Evolutionary conservation across 2,329 filamentous ascomycete species (phyloP), one percentile per base, ranked within the genome.

Genomic region (Corinectria fuckeliana): DNA sequence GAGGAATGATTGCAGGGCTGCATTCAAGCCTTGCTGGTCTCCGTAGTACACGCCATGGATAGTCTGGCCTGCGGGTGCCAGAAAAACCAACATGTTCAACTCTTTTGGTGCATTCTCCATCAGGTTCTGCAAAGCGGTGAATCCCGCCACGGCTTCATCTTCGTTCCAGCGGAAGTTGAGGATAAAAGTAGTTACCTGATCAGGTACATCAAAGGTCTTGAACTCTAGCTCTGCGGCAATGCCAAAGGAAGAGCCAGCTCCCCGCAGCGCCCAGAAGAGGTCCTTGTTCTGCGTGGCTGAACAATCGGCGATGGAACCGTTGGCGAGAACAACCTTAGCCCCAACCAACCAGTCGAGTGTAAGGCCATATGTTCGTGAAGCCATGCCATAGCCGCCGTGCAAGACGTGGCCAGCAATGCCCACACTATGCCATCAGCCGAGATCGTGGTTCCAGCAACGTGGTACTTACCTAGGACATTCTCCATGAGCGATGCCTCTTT

Each of bases 401-500:
- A 70, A 56, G 4, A 68, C 67, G 41, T 70, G 72, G 0, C 72
- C 72, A 2, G 64, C 57, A 11, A 74, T 65, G 0, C 72, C 72
- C 23, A 74, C 72, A 36, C 69, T 71, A 2, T 4, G 1, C 3
- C 21, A 32, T 70, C 11, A 70, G 65, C 16, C 10, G 0, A 3
- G 3, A 4, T n/a, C 4, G 5, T 1, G 0, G 0, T 0, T 9
- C 5, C n/a, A n/a, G n/a, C n/a, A n/a, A n/a, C n/a, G n/a, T n/a
- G n/a, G n/a, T n/a, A 48, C 76, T 71, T 64, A 82, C 81, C 77
- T 79, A 2, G 82, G 81, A 62, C 82, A 85, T 1, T 81, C 82
- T 9, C 82, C 82, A 48, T 84, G 82, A 20, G 78, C 73, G 3
- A 85, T 72, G 2, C 78, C 81, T 11, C 69, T 78, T 63, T 60